Evolutionary conservation across 192 early-diverging fungal species (phyloP).

Genomic region (Glomus cerebriforme): DNA sequence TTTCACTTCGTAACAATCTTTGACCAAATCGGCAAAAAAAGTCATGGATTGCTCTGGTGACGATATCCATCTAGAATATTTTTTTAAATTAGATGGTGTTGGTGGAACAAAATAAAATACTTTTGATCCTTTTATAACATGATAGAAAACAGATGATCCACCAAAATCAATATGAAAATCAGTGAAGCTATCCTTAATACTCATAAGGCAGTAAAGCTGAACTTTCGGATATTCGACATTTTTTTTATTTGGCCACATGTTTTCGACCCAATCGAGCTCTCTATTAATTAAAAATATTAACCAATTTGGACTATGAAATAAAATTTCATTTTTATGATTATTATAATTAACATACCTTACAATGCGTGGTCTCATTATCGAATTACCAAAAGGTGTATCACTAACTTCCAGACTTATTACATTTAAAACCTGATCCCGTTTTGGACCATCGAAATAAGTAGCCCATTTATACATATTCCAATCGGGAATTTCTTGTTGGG

Average conservation of each 20-base stretch:
- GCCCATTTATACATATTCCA: slow-evolving; percentile 88
- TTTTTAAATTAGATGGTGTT: slow-evolving; percentile 79
- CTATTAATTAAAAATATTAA: slow-evolving; percentile 30
- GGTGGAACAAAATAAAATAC: slow-evolving; percentile 90
- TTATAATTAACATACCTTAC: slow-evolving; percentile 59
- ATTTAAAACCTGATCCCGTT: slow-evolving; percentile 76
- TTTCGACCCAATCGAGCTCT: slow-evolving; percentile 88
- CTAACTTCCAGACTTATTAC: slow-evolving; percentile 89
- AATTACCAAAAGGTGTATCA: slow-evolving; percentile 63
- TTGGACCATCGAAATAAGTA: slow-evolving; percentile 67
- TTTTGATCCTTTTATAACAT: slow-evolving; percentile 83
- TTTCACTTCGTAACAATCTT: slow-evolving; percentile 75
- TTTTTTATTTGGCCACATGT: slow-evolving; percentile 78
- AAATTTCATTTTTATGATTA: too few relatives aligned
- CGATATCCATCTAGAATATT: slow-evolving; percentile 87
- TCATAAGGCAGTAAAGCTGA: slow-evolving; percentile 92
- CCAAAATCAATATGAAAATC: slow-evolving; percentile 68
- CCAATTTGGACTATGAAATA: background rate
- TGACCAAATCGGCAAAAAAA: slow-evolving; percentile 85
- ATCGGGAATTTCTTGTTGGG: slow-evolving; percentile 75
- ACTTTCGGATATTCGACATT: slow-evolving; percentile 80
- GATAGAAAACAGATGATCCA: slow-evolving; percentile 88
- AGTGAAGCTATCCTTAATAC: slow-evolving; percentile 83
- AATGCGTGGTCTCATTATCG: slow-evolving; percentile 72
- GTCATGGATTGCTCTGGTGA: slow-evolving; percentile 79